Evolutionary conservation across 2,329 filamentous ascomycete genomes (phyloP).

Genomic region (Setomelanomma holmii): DNA sequence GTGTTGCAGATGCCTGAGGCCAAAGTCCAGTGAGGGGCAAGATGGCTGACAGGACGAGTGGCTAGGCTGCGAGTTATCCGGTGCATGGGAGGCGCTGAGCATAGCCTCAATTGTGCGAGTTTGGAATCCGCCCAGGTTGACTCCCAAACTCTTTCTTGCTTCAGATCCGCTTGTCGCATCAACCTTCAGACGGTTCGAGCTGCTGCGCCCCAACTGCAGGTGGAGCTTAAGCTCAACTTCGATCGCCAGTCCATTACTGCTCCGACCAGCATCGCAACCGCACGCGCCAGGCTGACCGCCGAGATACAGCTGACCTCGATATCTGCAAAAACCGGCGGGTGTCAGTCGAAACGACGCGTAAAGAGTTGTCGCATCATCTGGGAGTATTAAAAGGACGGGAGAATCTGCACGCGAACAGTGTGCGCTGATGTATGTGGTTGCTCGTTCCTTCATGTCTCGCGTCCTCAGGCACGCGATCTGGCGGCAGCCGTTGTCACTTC

Average conservation of each 20-base stretch:
- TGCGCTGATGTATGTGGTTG: slow-evolving; percentile 45
- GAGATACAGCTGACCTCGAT: slow-evolving; percentile 22
- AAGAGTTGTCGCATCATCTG: slow-evolving; percentile 29
- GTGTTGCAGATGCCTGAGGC: slow-evolving; percentile 27
- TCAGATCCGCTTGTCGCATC: slow-evolving; percentile 29
- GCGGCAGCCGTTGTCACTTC: slow-evolving; percentile 13
- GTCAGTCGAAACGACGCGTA: slow-evolving; percentile 12
- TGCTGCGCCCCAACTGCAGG: slow-evolving; percentile 30
- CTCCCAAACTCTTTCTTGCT: slow-evolving; percentile 24
- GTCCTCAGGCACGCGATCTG: slow-evolving; percentile 28
- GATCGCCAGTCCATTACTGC: slow-evolving; percentile 16
- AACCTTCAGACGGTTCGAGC: slow-evolving; percentile 16
- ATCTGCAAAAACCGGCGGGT: slow-evolving; percentile 11
- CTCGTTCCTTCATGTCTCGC: slow-evolving; percentile 27
- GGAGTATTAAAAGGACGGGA: slow-evolving; percentile 13
- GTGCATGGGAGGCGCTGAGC: slow-evolving; percentile 24
- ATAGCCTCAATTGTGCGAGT: slow-evolving; percentile 32
- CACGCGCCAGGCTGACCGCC: slow-evolving; percentile 33
- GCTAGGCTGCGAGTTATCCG: slow-evolving; percentile 25
- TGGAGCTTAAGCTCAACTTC: slow-evolving; percentile 24
- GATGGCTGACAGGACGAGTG: slow-evolving; percentile 24
- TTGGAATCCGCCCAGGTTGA: slow-evolving; percentile 19
- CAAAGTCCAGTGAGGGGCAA: slow-evolving; percentile 22
- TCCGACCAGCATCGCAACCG: slow-evolving; percentile 16
- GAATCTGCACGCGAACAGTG: slow-evolving; percentile 21